Evolutionary conservation across 768 basidiomycete genomes (phyloP).

Genomic region (Mrakia blollopis): DNA sequence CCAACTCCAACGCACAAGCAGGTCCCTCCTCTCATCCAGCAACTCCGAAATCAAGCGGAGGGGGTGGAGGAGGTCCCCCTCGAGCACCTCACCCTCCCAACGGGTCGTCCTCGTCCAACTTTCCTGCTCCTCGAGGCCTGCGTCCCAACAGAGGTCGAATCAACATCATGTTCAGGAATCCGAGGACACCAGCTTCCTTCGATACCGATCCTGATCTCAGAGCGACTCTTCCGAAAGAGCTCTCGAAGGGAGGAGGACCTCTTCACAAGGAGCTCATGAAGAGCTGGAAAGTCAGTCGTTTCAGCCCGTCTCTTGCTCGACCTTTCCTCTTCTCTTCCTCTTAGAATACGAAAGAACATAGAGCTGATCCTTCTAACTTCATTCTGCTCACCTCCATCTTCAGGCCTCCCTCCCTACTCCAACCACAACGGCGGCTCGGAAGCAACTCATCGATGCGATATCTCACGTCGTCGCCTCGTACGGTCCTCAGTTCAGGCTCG

Average conservation of each 20-base stretch:
- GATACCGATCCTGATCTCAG: conserved; percentile 9
- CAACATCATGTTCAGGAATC: conserved; percentile 23
- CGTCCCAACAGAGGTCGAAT: background rate
- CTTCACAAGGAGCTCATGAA: conserved; percentile 22
- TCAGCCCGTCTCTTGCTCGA: background rate
- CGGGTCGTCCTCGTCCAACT: background rate
- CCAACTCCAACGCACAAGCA: background rate
- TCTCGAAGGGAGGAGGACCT: conserved; percentile 9
- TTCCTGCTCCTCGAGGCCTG: conserved; percentile 4
- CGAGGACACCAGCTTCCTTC: conserved; percentile 11
- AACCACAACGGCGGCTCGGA: conserved; percentile 1
- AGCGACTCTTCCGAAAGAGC: conserved; percentile 9
- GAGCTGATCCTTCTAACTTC: background rate
- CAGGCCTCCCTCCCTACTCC: conserved; percentile 11
- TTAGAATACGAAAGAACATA: background rate
- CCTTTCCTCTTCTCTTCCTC: background rate
- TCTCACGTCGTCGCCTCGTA: conserved; percentile 12
- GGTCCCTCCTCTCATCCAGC: background rate
- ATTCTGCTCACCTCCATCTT: background rate
- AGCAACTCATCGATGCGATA: conserved; percentile 9
- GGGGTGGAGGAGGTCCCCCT: background rate
- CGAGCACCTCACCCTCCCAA: background rate
- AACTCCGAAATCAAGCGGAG: background rate
- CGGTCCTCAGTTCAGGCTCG: conserved; percentile 10
- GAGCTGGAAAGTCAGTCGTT: conserved; percentile 24